Evolutionary conservation across 2,329 filamentous ascomycete species (phyloP).

Genomic region (Sporothrix variecibatus): DNA sequence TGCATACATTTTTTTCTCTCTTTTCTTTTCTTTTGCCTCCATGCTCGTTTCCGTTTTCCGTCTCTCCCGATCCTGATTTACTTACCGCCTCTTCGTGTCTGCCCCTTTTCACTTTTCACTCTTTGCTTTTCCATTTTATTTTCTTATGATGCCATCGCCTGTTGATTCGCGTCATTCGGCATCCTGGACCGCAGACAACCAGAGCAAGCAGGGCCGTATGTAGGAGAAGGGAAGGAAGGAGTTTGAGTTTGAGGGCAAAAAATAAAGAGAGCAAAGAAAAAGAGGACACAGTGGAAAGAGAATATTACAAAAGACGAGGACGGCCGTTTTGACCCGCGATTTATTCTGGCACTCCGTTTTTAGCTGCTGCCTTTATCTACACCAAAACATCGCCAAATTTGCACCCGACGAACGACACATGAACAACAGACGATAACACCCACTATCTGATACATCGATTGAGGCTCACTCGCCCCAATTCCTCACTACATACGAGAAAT

Average conservation of each 20-base stretch:
- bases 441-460: not conserved
- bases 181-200: conserved; percentile 1
- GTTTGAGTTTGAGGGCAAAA: not conserved
- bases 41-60: not conserved
- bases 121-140: not conserved
- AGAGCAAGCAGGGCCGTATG: not conserved
- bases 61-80: not conserved
- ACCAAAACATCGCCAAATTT: not conserved
- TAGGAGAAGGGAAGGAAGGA: not conserved
- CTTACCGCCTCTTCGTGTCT: conserved; percentile 2
- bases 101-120: not conserved
- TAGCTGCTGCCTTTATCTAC: not conserved
- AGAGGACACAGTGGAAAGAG: not conserved
- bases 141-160: conserved; percentile 27
- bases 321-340: not conserved
- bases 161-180: conserved; percentile 26
- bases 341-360: not conserved
- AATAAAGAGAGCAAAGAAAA: not conserved
- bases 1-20: not conserved
- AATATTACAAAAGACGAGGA: conserved; percentile 8
- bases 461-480: too few species aligned
- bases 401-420: not conserved
- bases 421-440: not conserved
- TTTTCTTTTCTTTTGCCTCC: not conserved
- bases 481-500: not conserved